phyloP scores from a whole-genome alignment of 805 yeast species.

The Candida pini region DNA sequence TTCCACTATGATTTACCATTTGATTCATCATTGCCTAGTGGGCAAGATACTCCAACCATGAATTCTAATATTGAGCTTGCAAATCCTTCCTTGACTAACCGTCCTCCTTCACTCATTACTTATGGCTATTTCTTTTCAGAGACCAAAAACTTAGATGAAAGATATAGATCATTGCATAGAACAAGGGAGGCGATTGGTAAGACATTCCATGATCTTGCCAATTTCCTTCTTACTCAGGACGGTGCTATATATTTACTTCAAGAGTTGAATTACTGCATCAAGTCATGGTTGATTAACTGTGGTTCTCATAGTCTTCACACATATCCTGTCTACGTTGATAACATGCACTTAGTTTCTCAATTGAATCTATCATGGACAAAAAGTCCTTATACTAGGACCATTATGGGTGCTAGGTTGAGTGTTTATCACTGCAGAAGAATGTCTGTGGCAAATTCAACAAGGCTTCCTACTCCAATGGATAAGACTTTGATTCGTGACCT shows the following conservation, averaged over 20 bases:
- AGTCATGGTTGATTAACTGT: constrained; percentile 50
- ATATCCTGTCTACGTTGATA: constrained; percentile 24
- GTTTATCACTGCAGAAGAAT: constrained; percentile 72
- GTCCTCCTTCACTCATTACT: constrained; percentile 21
- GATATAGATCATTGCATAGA: constrained; percentile 52
- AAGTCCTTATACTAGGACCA: constrained; percentile 71
- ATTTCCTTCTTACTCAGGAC: constrained; percentile 42
- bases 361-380: constrained; percentile 60
- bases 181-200: constrained; percentile 47
- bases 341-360: constrained; percentile 35
- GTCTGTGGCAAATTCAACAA: constrained; percentile 62
- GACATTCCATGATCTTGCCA: constrained; percentile 53
- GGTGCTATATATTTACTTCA: constrained; percentile 63
- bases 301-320: constrained; percentile 25
- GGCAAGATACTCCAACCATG: constrained; percentile 22
- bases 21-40: constrained; percentile 28
- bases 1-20: constrained; percentile 14
- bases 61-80: constrained; percentile 38
- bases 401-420: constrained; percentile 69
- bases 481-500: constrained; percentile 58
- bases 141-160: constrained; percentile 29
- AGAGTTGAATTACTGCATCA: constrained; percentile 55
- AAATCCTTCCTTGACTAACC: constrained; percentile 32
- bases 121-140: constrained; percentile 25
- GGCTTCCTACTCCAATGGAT: constrained; percentile 66